Conservation (phyloP, 768 basidiomycete species). For the Collybia mongolica region DNA sequence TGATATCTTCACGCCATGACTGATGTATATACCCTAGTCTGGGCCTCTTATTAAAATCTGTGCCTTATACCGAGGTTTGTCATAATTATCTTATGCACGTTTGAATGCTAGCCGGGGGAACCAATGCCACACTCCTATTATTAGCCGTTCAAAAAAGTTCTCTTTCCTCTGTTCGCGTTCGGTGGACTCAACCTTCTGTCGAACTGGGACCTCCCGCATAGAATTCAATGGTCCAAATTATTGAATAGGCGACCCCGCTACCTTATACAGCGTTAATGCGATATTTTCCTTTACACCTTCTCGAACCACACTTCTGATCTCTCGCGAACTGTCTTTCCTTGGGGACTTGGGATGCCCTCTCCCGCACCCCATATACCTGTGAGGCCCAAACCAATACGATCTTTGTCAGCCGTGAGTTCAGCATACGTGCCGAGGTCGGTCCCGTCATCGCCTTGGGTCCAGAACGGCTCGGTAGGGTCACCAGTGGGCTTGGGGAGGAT, state of each 20-base stretch:
- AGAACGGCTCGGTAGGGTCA: conserved; percentile 18
- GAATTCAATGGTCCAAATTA: conserved; percentile 47
- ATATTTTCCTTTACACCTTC: conserved; percentile 5
- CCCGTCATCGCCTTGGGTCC: conserved; percentile 6
- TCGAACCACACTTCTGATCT: conserved; percentile 25
- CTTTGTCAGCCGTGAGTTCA: conserved; percentile 13
- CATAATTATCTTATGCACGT: no score
- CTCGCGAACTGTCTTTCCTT: conserved; percentile 16
- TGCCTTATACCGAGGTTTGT: no score
- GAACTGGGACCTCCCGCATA: no score
- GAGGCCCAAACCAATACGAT: conserved; percentile 14
- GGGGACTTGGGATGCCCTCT: conserved; percentile 9
- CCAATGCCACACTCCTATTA: no score
- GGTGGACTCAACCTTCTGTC: no score
- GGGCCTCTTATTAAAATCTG: no score
- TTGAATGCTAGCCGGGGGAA: no score
- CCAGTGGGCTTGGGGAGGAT: conserved; percentile 13
- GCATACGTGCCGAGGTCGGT: conserved; percentile 9
- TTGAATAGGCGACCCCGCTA: conserved; percentile 54
- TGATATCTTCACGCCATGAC: no score
- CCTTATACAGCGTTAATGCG: conserved; percentile 42
- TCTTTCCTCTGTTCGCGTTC: no score
- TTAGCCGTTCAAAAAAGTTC: no score
- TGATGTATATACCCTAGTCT: no score
- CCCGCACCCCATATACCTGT: conserved; percentile 21